A percentile compares a stretch with the other conserved stretches of the same genome.
phyloP scores from a whole-genome alignment of 371 early-diverging fungal species.

The Cladochytrium tenue region DNA sequence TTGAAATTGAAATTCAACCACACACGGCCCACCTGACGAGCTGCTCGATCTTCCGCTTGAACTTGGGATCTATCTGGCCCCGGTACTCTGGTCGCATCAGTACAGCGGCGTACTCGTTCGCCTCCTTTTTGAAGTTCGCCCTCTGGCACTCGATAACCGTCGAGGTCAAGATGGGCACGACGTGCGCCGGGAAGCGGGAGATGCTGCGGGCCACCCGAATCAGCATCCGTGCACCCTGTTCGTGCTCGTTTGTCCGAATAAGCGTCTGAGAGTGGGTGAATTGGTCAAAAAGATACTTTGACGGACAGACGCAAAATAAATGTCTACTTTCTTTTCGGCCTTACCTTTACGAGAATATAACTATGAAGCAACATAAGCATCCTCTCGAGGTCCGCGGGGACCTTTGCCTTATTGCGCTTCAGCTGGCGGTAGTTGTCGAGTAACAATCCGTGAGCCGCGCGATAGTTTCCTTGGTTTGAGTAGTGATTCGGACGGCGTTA shows the following conservation, averaged over 20 bases:
- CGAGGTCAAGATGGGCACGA: conserved; percentile 57
- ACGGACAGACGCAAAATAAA: background rate
- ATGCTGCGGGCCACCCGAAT: conserved; percentile 50
- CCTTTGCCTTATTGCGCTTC: conserved; percentile 25
- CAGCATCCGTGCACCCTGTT: conserved; percentile 48
- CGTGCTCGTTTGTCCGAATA: conserved; percentile 45
- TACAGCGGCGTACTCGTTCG: conserved; percentile 52
- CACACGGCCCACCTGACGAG: conserved; percentile 42
- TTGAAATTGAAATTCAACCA: background rate
- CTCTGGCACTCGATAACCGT: conserved; percentile 59
- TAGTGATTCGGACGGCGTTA: background rate
- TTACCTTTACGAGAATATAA: conserved; percentile 58
- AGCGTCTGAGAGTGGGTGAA: conserved; percentile 32
- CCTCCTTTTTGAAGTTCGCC: conserved; percentile 41
- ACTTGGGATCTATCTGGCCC: conserved; percentile 49
- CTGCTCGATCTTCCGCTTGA: conserved; percentile 54
- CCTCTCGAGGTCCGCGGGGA: conserved; percentile 50
- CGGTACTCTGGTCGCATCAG: conserved; percentile 60
- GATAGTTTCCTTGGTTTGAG: conserved; percentile 47
- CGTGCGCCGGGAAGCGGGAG: conserved; percentile 50
- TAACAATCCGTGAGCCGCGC: conserved; percentile 52
- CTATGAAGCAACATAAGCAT: conserved; percentile 59
- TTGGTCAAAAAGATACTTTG: background rate
- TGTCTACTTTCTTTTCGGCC: background rate
- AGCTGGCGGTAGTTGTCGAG: conserved; percentile 48